phyloP scores from a whole-genome alignment of 352 stramenopile genomes.

The Globisporangium apiculatum region DNA sequence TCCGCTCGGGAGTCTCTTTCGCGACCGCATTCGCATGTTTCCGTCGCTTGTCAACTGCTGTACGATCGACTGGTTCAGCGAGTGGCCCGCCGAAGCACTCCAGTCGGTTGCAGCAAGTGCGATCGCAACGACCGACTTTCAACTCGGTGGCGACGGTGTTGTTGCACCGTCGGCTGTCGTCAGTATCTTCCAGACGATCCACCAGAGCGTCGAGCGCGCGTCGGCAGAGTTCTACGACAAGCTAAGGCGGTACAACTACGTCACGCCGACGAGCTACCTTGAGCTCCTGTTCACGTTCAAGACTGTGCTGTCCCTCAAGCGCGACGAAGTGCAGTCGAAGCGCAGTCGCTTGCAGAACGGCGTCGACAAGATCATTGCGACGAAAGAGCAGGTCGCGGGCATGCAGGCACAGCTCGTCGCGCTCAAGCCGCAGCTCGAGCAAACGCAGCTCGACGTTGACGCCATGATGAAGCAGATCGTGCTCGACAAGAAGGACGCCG shows the following conservation, averaged over 20 bases:
- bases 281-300: conserved; percentile 93
- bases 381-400: conserved; percentile 87
- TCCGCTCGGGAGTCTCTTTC: conserved; percentile 85
- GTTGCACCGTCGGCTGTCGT: conserved; percentile 51
- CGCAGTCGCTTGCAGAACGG: conserved; percentile 85
- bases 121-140: conserved; percentile 54
- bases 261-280: conserved; percentile 92
- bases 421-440: conserved; percentile 88
- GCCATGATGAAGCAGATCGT: conserved; percentile 93
- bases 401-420: conserved; percentile 91
- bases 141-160: conserved; percentile 33
- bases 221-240: conserved; percentile 84
- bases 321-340: conserved; percentile 84
- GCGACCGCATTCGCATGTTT: conserved; percentile 90
- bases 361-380: conserved; percentile 91
- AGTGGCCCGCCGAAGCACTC: conserved; percentile 80
- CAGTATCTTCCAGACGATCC: conserved; percentile 80
- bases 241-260: conserved; percentile 89
- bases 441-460: conserved; percentile 90
- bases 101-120: conserved; percentile 73
- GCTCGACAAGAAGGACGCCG: conserved; percentile 88
- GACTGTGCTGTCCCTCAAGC: conserved; percentile 81
- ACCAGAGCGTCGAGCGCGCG: conserved; percentile 85
- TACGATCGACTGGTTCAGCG: conserved; percentile 87
- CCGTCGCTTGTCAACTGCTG: conserved; percentile 87